Conservation (phyloP, 768 basidiomycete species). For the Phaeolepiota aurea region DNA sequence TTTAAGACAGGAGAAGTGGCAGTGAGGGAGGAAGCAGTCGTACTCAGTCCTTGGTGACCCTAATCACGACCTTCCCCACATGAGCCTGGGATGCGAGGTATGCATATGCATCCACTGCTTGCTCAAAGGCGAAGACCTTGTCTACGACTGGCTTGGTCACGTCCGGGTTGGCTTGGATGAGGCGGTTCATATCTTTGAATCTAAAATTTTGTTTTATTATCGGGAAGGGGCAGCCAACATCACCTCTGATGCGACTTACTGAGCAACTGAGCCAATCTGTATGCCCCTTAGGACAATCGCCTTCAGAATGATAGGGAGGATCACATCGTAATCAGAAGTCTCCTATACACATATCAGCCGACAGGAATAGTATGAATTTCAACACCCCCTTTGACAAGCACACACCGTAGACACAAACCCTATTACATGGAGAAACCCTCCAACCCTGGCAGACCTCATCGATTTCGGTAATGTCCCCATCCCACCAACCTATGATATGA, state of each 20-base stretch:
- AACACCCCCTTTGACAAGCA: too few relatives aligned
- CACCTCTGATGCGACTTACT: conserved; percentile 21
- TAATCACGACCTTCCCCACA: conserved; percentile 53
- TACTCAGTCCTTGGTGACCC: conserved; percentile 18
- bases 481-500: conserved; percentile 45
- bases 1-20: too few relatives aligned
- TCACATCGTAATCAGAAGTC: background rate
- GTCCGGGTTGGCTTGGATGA: conserved; percentile 28
- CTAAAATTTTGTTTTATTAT: conserved; percentile 12
- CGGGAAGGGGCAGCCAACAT: background rate
- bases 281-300: conserved; percentile 36
- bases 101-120: conserved; percentile 40
- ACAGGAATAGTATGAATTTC: too few relatives aligned
- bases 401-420: conserved; percentile 39
- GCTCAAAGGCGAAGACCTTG: conserved; percentile 48
- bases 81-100: conserved; percentile 44
- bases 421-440: conserved; percentile 40
- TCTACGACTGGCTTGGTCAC: conserved; percentile 42
- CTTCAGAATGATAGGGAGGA: conserved; percentile 20
- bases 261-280: conserved; percentile 38
- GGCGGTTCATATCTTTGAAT: conserved; percentile 42
- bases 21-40: too few relatives aligned
- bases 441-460: conserved; percentile 26
- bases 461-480: conserved; percentile 39
- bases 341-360: too few relatives aligned